Evolutionary conservation across 345 rosid species (phyloP), one percentile per base, ranked within the genome.

Genomic region (Eucalyptus curtisii): DNA sequence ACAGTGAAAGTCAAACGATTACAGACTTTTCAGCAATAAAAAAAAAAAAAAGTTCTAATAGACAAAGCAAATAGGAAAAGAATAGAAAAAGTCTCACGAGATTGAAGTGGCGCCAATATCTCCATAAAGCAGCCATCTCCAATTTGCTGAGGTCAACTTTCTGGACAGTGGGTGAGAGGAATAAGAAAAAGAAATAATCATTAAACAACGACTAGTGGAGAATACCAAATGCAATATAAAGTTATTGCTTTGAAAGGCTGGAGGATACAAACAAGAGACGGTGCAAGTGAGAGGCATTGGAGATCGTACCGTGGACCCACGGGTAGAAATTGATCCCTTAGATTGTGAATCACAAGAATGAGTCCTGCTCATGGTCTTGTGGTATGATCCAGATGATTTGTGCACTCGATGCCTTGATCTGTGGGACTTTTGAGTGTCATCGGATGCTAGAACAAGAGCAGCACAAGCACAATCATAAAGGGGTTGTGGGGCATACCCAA

Each of bases 141-240:
- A 98, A 92, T 90, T 96, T 98, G 95, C 98, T 94, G 37, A 98
- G 96, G 93, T 98, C 99, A 91, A 97, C 95, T 91, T 93, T 98
- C 97, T 98, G 92, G 86, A 79, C n/a, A 55, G 88, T 92, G 30
- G 87, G 81, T 50, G 55, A 85, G 68, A 87, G 64, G 44, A 48
- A 50, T 5, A 24, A 20, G 68, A 49, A 8, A n/a, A 59, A 81
- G 10, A 55, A 24, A 45, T 7, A 33, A 45, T 48, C 47, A 89
- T 53, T 50, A 45, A 52, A 88, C 24, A 47, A 53, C 71, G 52
- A 76, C 82, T 76, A 40, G 82, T 37, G 82, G 47, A 76, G 47
- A 76, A 76, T 40, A 76, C 47, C 47, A 40, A 42, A 49, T 52
- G 71, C 55, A 82, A 37, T n/a, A 88, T 55, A 55, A 84, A 53